Conservation (phyloP, 2,329 filamentous ascomycete genomes). For the Diplodia seriata region DNA sequence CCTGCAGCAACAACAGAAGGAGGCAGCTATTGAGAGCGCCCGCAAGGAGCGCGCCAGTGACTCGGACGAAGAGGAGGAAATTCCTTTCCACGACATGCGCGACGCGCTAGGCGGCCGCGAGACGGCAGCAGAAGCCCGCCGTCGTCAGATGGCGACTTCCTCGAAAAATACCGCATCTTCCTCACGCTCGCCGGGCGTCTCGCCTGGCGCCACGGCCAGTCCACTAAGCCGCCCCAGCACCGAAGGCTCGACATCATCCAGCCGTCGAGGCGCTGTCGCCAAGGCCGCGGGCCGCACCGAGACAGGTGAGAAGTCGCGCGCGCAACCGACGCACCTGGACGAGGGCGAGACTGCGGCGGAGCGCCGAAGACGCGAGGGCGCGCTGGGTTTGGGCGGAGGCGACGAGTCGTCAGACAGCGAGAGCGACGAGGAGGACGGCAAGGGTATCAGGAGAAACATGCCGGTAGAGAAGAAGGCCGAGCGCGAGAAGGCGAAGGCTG, state of each 20-base stretch:
- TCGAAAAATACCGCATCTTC: conserved; percentile 2
- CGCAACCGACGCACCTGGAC: conserved; percentile 43
- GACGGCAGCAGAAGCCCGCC: conserved; percentile 53
- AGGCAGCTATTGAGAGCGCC: neutral
- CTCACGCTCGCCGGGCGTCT: conserved; percentile 41
- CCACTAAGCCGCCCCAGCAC: conserved; percentile 44
- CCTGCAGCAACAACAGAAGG: conserved; percentile 40
- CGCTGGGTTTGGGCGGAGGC: conserved; percentile 64
- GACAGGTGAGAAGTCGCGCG: conserved; percentile 33
- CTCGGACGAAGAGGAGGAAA: conserved; percentile 48
- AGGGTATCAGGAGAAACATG: conserved; percentile 26
- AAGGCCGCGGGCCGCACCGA: conserved; percentile 30
- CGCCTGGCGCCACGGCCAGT: conserved; percentile 26
- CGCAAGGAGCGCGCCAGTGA: neutral
- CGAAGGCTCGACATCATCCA: neutral
- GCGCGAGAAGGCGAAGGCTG: neutral
- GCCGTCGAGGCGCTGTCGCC: conserved; percentile 2
- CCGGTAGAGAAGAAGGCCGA: conserved; percentile 23
- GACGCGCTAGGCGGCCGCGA: conserved; percentile 42
- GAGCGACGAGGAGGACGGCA: conserved; percentile 53
- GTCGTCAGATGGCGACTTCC: conserved; percentile 46
- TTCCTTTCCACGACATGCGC: conserved; percentile 57
- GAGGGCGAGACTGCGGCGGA: conserved; percentile 76
- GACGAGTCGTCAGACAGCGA: conserved; percentile 55
- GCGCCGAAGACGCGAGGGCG: conserved; percentile 74